Conservation (phyloP, 805 yeast genomes). For the Myxozyma kluyveri region DNA sequence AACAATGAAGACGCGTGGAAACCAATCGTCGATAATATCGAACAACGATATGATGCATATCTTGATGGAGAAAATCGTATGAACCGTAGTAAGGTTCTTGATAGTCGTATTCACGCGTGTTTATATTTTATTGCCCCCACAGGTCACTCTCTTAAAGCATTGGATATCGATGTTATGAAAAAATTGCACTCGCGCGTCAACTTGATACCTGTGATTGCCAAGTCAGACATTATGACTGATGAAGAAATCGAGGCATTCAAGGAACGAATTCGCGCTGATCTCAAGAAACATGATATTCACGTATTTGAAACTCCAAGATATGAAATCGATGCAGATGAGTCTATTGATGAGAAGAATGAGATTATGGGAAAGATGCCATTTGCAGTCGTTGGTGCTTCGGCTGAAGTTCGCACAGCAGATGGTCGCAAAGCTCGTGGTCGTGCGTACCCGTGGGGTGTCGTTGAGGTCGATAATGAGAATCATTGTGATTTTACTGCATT, state of each 20-base stretch:
- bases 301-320: conserved; percentile 74
- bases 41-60: conserved; percentile 78
- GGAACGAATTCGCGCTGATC: conserved; percentile 56
- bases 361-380: conserved; percentile 70
- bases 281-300: conserved; percentile 68
- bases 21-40: conserved; percentile 87
- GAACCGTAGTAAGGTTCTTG: conserved; percentile 66
- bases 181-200: conserved; percentile 87
- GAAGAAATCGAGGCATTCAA: conserved; percentile 79
- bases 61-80: conserved; percentile 86
- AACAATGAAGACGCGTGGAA: conserved; percentile 64
- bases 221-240: conserved; percentile 87
- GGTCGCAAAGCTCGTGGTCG: conserved; percentile 66
- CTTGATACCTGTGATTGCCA: conserved; percentile 90
- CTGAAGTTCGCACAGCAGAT: conserved; percentile 43
- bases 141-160: conserved; percentile 84
- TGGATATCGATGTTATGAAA: conserved; percentile 86
- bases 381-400: conserved; percentile 66
- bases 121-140: conserved; percentile 95
- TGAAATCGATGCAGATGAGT: conserved; percentile 83
- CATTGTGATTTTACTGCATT: conserved; percentile 89
- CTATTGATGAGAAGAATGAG: conserved; percentile 60
- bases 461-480: conserved; percentile 81
- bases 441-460: conserved; percentile 79
- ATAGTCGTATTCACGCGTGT: conserved; percentile 88